These are phyloP conservation scores for Ulmus americana DNA, from an alignment of 331 rosid genomes.

Conservation along the genomic window DNA sequence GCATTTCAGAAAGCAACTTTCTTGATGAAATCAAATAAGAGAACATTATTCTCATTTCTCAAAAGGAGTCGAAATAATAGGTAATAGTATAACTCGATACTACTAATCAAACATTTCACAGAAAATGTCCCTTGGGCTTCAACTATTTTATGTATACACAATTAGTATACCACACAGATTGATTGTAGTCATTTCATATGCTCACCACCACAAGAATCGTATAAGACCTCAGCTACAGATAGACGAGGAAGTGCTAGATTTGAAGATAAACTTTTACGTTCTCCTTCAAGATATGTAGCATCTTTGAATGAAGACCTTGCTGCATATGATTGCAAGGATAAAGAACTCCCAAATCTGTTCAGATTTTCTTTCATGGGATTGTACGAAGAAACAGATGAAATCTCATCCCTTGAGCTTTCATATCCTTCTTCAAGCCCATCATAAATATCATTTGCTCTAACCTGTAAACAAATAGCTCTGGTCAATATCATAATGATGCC, in stretches of 20 bases:
- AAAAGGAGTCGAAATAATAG: background rate
- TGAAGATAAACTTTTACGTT: conserved; percentile 65
- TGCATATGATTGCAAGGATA: conserved; percentile 69
- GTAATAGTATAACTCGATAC: background rate
- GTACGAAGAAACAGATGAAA: conserved; percentile 88
- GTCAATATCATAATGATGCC: conserved; percentile 17
- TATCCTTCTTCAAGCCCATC: conserved; percentile 82
- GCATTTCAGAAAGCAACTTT: conserved; percentile 18
- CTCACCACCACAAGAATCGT: conserved; percentile 62
- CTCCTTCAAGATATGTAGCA: conserved; percentile 46
- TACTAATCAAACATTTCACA: background rate
- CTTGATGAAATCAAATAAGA: conserved; percentile 4
- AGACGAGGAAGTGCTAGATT: conserved; percentile 57
- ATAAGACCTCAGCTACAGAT: conserved; percentile 70
- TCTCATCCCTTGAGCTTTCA: conserved; percentile 91
- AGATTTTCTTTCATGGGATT: conserved; percentile 61
- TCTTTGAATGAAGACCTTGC: conserved; percentile 62
- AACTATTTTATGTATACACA: no score
- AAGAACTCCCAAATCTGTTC: conserved; percentile 71
- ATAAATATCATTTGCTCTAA: conserved; percentile 71
- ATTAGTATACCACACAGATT: background rate
- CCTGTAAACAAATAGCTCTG: conserved; percentile 41
- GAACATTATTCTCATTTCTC: conserved; percentile 1
- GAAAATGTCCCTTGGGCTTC: background rate
- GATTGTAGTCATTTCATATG: conserved; percentile 9